Base-by-base conservation (phyloP, 805 yeast genomes). In the Pichia cabralensis region DNA sequence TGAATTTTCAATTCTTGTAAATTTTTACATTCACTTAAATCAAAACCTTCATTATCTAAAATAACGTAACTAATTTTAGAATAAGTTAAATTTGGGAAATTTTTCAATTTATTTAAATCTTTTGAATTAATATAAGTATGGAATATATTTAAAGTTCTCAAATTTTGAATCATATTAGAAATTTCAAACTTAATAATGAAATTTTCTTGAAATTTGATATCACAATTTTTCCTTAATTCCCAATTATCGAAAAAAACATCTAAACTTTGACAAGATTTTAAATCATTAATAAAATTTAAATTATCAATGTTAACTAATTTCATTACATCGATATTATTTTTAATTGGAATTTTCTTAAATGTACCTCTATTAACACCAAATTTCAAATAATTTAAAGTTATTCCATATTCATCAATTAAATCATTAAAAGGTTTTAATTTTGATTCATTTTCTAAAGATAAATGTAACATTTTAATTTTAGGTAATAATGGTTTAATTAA, bases 191-290 rank as follows among this genome's bases (percentile, higher is more conserved):
- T 38, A 11, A 51, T 44, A 12, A 52, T 48, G 22, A 49, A 46
- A 35, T 38, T 38, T 16, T 43, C 30, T 28, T 50, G 52, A 28
- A 52, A 51, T 29, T 40, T 46, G 13, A 46, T 39, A 36, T 44
- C 48, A 33, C 47, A 44, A 33, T 49, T 51, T 30, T 48, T 50
- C 30, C 54, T 42, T 30, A 52, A 42, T 31, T 52, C 57, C 56
- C 56, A 51, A 31, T 52, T 52, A 35, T 52, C 57, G 28, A 52
- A 52, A 22, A 52, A 52, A 4, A 52, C 54, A 35, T 52, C 57
- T 13, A 51, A 33, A 4, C 55, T 51, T 13, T 42, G 41, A 30
- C 50, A 45, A 18, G 37, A 35, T 28, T 36, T 31, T 26, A 51
- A 37, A 25, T 47, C 44, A 39, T 47, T 49, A 13, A 52, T 42